phyloP scores from a whole-genome alignment of 2,329 filamentous ascomycete species.

The Cyphellophora attinorum region DNA sequence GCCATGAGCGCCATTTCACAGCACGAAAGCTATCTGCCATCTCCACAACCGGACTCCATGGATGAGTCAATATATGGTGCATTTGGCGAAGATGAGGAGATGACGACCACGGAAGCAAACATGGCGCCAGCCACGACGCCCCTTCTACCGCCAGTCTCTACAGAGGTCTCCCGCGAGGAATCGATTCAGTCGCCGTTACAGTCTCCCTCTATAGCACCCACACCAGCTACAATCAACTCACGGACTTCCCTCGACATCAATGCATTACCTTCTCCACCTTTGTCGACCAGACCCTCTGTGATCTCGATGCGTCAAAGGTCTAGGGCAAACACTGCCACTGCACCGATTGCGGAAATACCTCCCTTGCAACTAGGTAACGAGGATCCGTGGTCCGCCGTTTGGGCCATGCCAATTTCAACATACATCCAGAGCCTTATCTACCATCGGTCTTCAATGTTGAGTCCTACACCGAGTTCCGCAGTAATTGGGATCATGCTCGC shows the following conservation, averaged over 20 bases:
- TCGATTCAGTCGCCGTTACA: slow-evolving; percentile 71
- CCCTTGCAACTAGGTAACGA: slow-evolving; percentile 55
- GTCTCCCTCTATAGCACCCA: slow-evolving; percentile 68
- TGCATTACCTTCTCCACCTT: slow-evolving; percentile 54
- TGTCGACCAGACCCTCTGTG: slow-evolving; percentile 68
- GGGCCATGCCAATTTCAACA: slow-evolving; percentile 89
- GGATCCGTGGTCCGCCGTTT: slow-evolving; percentile 79
- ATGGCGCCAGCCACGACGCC: slow-evolving; percentile 68
- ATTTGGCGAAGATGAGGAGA: slow-evolving; percentile 26
- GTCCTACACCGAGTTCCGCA: slow-evolving; percentile 55
- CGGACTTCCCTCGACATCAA: slow-evolving; percentile 36
- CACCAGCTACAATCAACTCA: slow-evolving; percentile 30
- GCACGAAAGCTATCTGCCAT: slow-evolving; percentile 47
- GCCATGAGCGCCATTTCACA: slow-evolving; percentile 26
- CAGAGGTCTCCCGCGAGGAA: slow-evolving; percentile 34
- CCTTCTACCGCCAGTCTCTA: slow-evolving; percentile 72
- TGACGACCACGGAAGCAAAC: slow-evolving; percentile 44
- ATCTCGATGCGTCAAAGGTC: slow-evolving; percentile 56
- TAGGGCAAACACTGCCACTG: slow-evolving; percentile 38
- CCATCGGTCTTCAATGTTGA: slow-evolving; percentile 53
- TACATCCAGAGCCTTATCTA: slow-evolving; percentile 70
- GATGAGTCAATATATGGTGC: slow-evolving; percentile 33
- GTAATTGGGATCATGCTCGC: slow-evolving; percentile 74
- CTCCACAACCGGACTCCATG: slow-evolving; percentile 55
- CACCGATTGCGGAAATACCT: slow-evolving; percentile 48